These are phyloP conservation scores for Graphiopsis chlorocephala DNA, from an alignment of 2,329 filamentous ascomycete genomes.

Conservation along the genomic window DNA sequence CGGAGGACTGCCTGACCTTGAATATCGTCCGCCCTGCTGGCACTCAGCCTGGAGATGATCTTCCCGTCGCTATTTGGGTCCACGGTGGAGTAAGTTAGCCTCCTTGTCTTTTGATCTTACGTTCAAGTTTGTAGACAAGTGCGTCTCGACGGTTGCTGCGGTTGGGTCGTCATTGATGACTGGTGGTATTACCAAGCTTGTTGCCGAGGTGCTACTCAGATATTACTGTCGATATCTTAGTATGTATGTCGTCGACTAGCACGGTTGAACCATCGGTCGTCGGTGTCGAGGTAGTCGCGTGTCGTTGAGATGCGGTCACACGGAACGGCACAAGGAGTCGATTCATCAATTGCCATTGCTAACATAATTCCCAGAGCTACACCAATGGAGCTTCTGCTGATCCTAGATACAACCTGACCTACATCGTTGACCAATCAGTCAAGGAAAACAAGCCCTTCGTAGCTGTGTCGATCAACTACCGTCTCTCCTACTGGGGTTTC, in stretches of 20 bases:
- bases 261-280: not conserved
- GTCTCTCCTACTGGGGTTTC: slow-evolving; percentile 40
- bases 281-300: not conserved
- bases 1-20: slow-evolving; percentile 59
- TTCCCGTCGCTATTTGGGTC: slow-evolving; percentile 59
- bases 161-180: not conserved
- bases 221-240: not conserved
- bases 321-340: not conserved
- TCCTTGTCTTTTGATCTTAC: not conserved
- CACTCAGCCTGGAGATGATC: slow-evolving; percentile 34
- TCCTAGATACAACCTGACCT: slow-evolving; percentile 48
- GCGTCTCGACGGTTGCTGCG: not conserved
- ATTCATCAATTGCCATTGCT: not conserved
- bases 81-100: slow-evolving; percentile 53
- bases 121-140: not conserved
- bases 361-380: not conserved
- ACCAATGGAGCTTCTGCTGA: slow-evolving; percentile 42
- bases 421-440: slow-evolving; percentile 63
- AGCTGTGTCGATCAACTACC: slow-evolving; percentile 59
- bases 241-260: not conserved
- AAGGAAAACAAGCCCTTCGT: slow-evolving; percentile 49
- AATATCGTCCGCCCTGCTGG: slow-evolving; percentile 53
- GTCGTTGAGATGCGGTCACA: not conserved
- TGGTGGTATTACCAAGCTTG: not conserved
- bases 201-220: not conserved